These are phyloP conservation scores for Parachlorella kessleri DNA, from an alignment of 139 green algal genomes.

Conservation along the genomic window DNA sequence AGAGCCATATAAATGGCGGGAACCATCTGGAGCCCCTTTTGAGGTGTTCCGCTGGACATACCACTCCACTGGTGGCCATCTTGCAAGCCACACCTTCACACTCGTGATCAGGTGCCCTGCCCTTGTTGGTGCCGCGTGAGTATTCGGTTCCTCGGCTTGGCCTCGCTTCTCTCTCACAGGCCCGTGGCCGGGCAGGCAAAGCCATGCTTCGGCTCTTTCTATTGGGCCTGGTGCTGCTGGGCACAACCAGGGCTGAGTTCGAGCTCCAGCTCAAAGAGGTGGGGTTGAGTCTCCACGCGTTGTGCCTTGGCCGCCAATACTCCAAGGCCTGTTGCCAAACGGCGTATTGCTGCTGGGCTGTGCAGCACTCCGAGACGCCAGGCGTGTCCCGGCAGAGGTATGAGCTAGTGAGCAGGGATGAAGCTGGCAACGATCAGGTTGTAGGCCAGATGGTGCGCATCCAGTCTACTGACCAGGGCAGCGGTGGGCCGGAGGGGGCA, in stretches of 20 bases:
- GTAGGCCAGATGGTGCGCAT: background rate
- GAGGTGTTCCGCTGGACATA: too few relatives aligned
- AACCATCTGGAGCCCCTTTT: too few relatives aligned
- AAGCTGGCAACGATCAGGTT: background rate
- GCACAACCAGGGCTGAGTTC: background rate
- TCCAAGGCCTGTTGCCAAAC: background rate
- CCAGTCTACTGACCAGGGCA: background rate
- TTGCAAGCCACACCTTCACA: too few relatives aligned
- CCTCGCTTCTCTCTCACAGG: too few relatives aligned
- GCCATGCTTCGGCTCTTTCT: background rate
- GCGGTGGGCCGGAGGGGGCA: too few relatives aligned
- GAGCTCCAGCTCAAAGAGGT: background rate
- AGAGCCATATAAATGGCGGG: too few relatives aligned
- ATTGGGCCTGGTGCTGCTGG: background rate
- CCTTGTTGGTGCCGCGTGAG: too few relatives aligned
- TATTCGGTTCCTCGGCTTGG: too few relatives aligned
- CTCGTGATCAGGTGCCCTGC: too few relatives aligned
- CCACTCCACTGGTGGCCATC: too few relatives aligned
- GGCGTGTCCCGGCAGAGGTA: background rate
- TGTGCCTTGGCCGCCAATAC: too few relatives aligned
- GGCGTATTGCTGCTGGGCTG: background rate
- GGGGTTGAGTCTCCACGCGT: background rate
- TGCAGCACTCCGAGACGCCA: background rate
- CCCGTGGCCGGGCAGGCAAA: too few relatives aligned
- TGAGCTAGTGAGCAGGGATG: background rate